Evolutionary conservation across 2,329 filamentous ascomycete genomes (phyloP).

Genomic region (Neocatenulostroma microsporum): DNA sequence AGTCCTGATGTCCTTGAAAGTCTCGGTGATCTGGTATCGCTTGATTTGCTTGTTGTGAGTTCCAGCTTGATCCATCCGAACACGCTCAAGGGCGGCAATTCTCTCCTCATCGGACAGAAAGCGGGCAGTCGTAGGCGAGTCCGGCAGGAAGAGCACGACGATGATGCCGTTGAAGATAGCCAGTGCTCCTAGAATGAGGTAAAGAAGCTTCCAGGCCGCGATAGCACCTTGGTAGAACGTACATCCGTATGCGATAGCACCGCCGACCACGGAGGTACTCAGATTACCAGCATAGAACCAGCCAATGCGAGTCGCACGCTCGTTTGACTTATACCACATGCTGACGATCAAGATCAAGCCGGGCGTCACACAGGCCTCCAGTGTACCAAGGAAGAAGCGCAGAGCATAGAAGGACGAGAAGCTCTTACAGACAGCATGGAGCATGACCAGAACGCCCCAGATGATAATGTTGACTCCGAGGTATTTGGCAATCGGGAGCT

Average conservation of each 20-base stretch:
- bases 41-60: slow-evolving; percentile 27
- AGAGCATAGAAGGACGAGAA: slow-evolving; percentile 35
- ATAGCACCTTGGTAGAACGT: slow-evolving; percentile 9
- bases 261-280: slow-evolving; percentile 7
- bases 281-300: slow-evolving; percentile 12
- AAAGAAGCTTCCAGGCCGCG: slow-evolving; percentile 24
- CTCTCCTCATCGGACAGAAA: slow-evolving; percentile 31
- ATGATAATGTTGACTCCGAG: slow-evolving; percentile 10
- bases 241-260: slow-evolving; percentile 7
- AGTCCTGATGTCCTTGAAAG: slow-evolving; percentile 19
- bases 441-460: slow-evolving; percentile 28
- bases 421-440: slow-evolving; percentile 30
- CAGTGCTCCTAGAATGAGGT: slow-evolving; percentile 25
- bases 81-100: slow-evolving; percentile 28
- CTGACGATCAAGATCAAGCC: slow-evolving; percentile 48
- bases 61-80: slow-evolving; percentile 30
- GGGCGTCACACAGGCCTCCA: slow-evolving; percentile 49
- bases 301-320: slow-evolving; percentile 12
- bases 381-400: slow-evolving; percentile 48
- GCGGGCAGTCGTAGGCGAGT: slow-evolving; percentile 30
- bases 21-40: slow-evolving; percentile 19
- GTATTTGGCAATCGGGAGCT: slow-evolving; percentile 10
- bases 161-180: slow-evolving; percentile 24
- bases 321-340: slow-evolving; percentile 16
- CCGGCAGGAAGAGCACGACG: slow-evolving; percentile 28